Evolutionary conservation across 106 monocot species (phyloP), one percentile per base, ranked within the genome.

Genomic region (Dendrobium chrysotoxum): DNA sequence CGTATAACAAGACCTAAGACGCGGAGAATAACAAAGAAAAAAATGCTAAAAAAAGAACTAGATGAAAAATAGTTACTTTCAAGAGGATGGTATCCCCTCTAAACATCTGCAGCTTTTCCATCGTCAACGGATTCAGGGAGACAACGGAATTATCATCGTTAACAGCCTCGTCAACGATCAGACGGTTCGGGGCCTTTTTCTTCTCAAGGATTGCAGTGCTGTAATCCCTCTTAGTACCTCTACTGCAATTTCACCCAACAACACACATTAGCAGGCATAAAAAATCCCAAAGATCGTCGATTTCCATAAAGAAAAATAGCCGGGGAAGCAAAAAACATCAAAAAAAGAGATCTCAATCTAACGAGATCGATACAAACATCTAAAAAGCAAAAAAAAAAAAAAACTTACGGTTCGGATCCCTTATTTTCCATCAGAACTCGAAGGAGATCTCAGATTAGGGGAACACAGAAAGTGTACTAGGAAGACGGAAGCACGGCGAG

Each of bases 101-200:
- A 80, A 90, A 90, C 15, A 90, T 85, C 90, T 85, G 87, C 28
- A 90, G 81, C 81, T 90, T 90, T 72, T 90, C 87, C 90, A 90
- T 87, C 21, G 90, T 90, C 64, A 83, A 78, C 26, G 87, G 87
- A 35, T 90, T 66, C 70, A 90, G 42, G 8, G 90, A 72, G 3
- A 90, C 87, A 28, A 87, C 90, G 13, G 90, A 90, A 77, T 90
- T 90, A 66, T 90, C 90, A 57, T 90, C 90, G 25, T 90, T 85
- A 61, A 81, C 53, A 46, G 90, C 85, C 78, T 90, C 90, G 21
- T 90, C 90, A 4, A 90, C 87, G 10, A 90, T 28, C 83, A 90
- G 71, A 13, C 90, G 85, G 30, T 90, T 90, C 21, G 87, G 79
- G 1, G 90, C 90, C 71, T 90, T 90, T 85, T 90, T 90, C 81